Conservation (phyloP, 139 green algal genomes). For the Picochlorum sp. region DNA sequence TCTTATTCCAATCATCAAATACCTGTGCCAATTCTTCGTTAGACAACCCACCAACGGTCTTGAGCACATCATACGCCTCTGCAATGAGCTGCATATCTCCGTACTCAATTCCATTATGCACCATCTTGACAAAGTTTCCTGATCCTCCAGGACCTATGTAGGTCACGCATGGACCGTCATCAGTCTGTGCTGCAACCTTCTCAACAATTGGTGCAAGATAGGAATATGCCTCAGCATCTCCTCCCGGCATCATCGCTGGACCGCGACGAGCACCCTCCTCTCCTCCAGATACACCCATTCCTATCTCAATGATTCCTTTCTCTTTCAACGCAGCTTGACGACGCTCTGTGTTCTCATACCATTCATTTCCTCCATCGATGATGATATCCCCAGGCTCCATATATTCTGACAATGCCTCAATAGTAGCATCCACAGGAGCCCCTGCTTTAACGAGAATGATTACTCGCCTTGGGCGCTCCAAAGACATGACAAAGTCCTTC, state of each 20-base stretch:
- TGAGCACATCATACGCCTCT: slow-evolving; percentile 97
- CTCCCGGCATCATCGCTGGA: slow-evolving; percentile 97
- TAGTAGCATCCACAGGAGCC: slow-evolving; percentile 89
- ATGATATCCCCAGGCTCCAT: slow-evolving; percentile 96
- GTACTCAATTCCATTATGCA: slow-evolving; percentile 99
- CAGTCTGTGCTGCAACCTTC: slow-evolving; percentile 92
- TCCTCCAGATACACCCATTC: slow-evolving; percentile 96
- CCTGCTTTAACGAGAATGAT: slow-evolving; percentile 98
- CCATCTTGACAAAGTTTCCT: slow-evolving; percentile 99
- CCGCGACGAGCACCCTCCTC: slow-evolving; percentile 95
- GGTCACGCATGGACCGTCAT: slow-evolving; percentile 90
- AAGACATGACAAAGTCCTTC: slow-evolving; percentile 84
- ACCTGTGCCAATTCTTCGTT: slow-evolving; percentile 84
- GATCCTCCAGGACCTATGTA: slow-evolving; percentile 58
- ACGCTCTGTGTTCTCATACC: slow-evolving; percentile 98
- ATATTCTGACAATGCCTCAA: slow-evolving; percentile 71
- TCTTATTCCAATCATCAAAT: slow-evolving; percentile 91
- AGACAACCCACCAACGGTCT: slow-evolving; percentile 83
- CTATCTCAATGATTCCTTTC: slow-evolving; percentile 89
- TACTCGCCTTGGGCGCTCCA: slow-evolving; percentile 87
- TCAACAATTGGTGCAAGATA: slow-evolving; percentile 80
- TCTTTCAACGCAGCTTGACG: slow-evolving; percentile 57
- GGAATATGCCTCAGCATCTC: slow-evolving; percentile 73
- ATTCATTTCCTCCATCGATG: slow-evolving; percentile 96
- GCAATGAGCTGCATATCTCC: slow-evolving; percentile 99